phyloP scores from a whole-genome alignment of 2,329 filamentous ascomycete species.

The Coniochaeta hoffmannii region DNA sequence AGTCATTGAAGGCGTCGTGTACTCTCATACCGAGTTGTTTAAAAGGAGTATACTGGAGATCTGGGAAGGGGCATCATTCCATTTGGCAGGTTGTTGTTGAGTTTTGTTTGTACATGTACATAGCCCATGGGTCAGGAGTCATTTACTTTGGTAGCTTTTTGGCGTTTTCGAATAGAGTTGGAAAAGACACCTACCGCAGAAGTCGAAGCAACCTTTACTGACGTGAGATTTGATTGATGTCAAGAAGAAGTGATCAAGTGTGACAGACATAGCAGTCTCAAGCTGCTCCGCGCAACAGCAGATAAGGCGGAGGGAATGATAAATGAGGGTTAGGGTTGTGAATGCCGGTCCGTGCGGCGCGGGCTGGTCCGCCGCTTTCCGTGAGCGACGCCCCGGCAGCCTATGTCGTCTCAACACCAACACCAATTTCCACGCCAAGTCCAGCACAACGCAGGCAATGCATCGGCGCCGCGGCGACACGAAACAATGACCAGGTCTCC shows the following conservation, averaged over 20 bases:
- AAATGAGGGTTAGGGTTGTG: background rate
- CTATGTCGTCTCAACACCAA: too few relatives aligned
- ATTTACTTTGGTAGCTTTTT: background rate
- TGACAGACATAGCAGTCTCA: background rate
- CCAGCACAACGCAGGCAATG: background rate
- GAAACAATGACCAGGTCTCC: slow-evolving; percentile 26
- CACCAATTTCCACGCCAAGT: too few relatives aligned
- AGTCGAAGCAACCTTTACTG: too few relatives aligned
- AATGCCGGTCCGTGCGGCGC: background rate
- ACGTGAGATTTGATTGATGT: too few relatives aligned
- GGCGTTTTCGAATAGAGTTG: too few relatives aligned
- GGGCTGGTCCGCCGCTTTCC: background rate
- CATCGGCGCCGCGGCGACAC: background rate
- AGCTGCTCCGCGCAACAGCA: background rate
- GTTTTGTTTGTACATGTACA: background rate
- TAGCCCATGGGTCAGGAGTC: background rate
- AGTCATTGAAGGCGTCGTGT: too few relatives aligned
- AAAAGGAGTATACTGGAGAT: background rate
- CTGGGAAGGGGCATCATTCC: background rate
- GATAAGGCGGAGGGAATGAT: background rate
- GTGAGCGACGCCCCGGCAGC: too few relatives aligned
- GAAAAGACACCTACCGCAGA: too few relatives aligned
- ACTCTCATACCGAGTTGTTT: too few relatives aligned
- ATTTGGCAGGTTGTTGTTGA: background rate
- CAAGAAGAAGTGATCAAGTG: too few relatives aligned